A percentile compares a stretch with the other conserved stretches of the same genome.
phyloP scores from a whole-genome alignment of 192 early-diverging fungal species.

The Coemansia sp. region DNA sequence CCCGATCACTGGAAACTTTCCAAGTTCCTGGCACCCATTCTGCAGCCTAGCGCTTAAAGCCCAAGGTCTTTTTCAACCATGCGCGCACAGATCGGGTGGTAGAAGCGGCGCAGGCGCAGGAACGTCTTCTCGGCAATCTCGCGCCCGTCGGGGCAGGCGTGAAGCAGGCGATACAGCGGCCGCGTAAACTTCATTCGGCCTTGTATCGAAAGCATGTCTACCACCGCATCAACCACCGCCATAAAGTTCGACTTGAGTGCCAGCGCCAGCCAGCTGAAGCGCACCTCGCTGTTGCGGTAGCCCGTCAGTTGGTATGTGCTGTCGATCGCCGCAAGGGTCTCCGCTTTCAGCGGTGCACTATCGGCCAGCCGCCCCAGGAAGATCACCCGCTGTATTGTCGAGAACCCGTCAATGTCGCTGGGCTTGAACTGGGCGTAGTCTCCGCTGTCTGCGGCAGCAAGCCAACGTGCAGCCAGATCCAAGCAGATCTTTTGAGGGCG shows the following conservation, averaged over 20 bases:
- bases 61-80: conserved; percentile 91
- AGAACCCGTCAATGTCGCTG: conserved; percentile 68
- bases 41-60: neutral
- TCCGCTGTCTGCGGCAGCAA: conserved; percentile 56
- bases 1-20: too few species aligned
- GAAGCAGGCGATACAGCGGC: conserved; percentile 72
- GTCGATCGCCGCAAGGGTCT: conserved; percentile 68
- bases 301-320: conserved; percentile 66
- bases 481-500: conserved; percentile 79
- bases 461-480: conserved; percentile 77
- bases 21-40: too few species aligned
- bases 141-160: conserved; percentile 67
- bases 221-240: conserved; percentile 73
- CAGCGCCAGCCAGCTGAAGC: conserved; percentile 83
- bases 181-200: conserved; percentile 94
- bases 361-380: conserved; percentile 79
- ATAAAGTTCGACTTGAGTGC: conserved; percentile 76
- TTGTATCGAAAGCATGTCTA: conserved; percentile 76
- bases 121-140: conserved; percentile 81
- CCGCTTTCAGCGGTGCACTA: conserved; percentile 60
- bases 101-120: conserved; percentile 69
- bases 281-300: conserved; percentile 81
- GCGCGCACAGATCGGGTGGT: conserved; percentile 89
- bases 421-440: conserved; percentile 60
- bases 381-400: conserved; percentile 76